These are phyloP conservation scores for Suillus bovinus DNA, from an alignment of 768 basidiomycete genomes.

Conservation along the genomic window DNA sequence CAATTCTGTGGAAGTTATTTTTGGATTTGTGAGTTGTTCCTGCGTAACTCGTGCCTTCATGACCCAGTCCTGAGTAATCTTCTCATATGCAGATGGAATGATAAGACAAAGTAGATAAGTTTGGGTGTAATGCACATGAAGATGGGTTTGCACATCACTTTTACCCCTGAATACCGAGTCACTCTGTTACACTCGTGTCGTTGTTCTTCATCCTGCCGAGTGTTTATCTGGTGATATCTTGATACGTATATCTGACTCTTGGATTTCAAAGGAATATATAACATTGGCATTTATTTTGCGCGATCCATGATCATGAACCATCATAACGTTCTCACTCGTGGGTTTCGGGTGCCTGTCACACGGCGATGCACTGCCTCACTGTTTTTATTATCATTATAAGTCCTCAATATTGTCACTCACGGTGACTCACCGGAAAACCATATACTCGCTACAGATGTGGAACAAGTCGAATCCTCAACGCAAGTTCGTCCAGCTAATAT, in stretches of 20 bases:
- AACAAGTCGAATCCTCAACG: too few species aligned
- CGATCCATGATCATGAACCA: too few species aligned
- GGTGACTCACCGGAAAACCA: too few species aligned
- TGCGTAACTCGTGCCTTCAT: not conserved
- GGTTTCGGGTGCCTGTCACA: too few species aligned
- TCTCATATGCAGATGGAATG: constrained; percentile 32
- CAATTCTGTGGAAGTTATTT: constrained; percentile 88
- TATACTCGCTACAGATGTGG: too few species aligned
- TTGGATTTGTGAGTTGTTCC: constrained; percentile 71
- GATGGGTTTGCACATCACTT: not conserved
- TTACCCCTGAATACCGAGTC: not conserved
- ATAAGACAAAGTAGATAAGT: constrained; percentile 24
- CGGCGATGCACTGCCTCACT: too few species aligned
- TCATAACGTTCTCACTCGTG: too few species aligned
- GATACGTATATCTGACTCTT: not conserved
- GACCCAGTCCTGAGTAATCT: not conserved
- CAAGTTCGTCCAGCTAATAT: too few species aligned
- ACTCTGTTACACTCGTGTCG: not conserved
- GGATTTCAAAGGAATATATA: not conserved
- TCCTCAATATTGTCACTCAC: too few species aligned
- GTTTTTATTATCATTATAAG: too few species aligned
- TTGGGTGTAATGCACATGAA: too few species aligned
- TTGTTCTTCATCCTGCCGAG: not conserved
- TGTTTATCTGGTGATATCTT: not conserved
- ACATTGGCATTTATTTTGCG: not conserved